Conservation (phyloP, 495 filamentous ascomycete species). For the Lophiotrema nucula region DNA sequence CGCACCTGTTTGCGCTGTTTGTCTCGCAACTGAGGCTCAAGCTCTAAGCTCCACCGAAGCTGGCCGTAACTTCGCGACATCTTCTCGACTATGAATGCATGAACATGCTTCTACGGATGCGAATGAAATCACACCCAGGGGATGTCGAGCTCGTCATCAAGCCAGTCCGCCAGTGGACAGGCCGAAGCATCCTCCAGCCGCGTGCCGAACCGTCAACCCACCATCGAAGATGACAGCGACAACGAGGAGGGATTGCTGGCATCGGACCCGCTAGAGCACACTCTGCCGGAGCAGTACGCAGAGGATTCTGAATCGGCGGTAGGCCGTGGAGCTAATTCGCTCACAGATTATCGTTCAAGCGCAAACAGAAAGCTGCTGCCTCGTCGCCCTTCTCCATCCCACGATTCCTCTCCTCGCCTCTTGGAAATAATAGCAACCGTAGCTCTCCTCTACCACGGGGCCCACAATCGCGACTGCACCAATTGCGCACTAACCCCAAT, state of each 20-base stretch:
- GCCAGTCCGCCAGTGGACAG: constrained; percentile 33
- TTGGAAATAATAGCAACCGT: constrained; percentile 32
- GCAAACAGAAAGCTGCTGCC: constrained; percentile 66
- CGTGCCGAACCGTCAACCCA: constrained; percentile 24
- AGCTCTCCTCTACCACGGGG: constrained; percentile 31
- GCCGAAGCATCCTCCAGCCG: constrained; percentile 43
- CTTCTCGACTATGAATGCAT: constrained; percentile 10
- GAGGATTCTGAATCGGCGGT: neutral
- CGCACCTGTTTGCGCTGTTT: neutral
- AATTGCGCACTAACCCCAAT: constrained; percentile 11
- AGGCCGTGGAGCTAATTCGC: neutral
- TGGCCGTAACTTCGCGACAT: neutral
- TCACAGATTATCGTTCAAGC: constrained; percentile 74
- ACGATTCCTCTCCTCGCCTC: constrained; percentile 52
- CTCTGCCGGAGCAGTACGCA: constrained; percentile 35
- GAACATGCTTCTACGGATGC: constrained; percentile 13
- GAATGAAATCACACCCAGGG: constrained; percentile 19
- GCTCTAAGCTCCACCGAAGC: neutral
- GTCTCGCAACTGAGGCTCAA: neutral
- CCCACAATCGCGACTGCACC: constrained; percentile 8
- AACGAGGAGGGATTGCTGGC: constrained; percentile 38
- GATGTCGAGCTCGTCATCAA: constrained; percentile 44
- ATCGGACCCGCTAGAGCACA: constrained; percentile 37
- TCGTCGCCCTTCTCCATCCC: constrained; percentile 59
- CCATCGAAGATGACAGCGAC: constrained; percentile 37